Conservation (phyloP, 2,329 filamentous ascomycete species). For the Trichophaea hybrida region DNA sequence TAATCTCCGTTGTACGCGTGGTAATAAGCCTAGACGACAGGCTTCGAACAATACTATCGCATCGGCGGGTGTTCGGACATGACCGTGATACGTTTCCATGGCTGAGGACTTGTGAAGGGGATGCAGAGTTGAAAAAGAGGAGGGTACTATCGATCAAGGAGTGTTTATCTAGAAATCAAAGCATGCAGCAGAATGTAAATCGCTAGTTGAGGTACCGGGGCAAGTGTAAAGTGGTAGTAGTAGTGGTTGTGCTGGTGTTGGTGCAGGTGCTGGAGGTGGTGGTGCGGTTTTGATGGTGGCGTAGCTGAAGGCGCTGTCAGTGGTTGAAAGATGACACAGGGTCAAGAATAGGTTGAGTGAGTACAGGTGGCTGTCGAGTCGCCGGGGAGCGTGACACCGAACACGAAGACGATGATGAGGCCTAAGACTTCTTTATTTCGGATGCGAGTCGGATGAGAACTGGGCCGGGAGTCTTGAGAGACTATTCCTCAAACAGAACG, state of each 20-base stretch:
- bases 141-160: background rate
- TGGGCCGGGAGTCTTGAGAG: background rate
- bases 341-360: background rate
- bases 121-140: background rate
- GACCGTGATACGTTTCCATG: slow-evolving; percentile 96
- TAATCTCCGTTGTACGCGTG: slow-evolving; percentile 77
- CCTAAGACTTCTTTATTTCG: background rate
- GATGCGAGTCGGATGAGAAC: background rate
- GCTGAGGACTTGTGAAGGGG: background rate
- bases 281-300: background rate
- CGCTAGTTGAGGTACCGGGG: background rate
- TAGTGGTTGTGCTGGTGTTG: background rate
- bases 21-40: slow-evolving; percentile 74
- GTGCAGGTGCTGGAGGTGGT: background rate
- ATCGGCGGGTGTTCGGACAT: slow-evolving; percentile 87
- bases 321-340: background rate
- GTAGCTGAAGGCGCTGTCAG: slow-evolving; percentile 1
- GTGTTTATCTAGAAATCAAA: background rate
- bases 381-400: background rate
- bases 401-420: background rate
- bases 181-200: background rate
- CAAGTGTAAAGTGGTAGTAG: background rate
- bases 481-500: background rate
- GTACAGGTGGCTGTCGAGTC: background rate
- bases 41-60: slow-evolving; percentile 98